phyloP scores from a whole-genome alignment of 2,329 filamentous ascomycete genomes.

The Hypoxylon sp. region DNA sequence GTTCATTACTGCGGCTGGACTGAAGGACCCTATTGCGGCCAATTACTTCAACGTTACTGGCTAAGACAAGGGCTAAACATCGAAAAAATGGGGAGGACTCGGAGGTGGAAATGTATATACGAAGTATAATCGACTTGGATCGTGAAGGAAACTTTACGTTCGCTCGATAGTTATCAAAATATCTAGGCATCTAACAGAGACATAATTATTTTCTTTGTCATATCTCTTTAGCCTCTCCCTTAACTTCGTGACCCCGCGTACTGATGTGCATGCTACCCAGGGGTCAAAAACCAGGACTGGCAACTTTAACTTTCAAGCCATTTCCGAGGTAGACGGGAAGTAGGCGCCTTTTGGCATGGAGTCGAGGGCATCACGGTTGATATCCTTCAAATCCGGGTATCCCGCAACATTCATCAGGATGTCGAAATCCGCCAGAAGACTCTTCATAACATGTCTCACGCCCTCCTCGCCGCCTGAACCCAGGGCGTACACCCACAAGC shows the following conservation, averaged over 20 bases:
- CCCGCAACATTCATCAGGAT: slow-evolving; percentile 72
- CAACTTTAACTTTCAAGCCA: slow-evolving; percentile 31
- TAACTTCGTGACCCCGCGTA: background rate
- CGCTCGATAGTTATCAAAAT: slow-evolving; percentile 24
- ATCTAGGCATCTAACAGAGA: slow-evolving; percentile 29
- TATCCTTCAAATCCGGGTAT: slow-evolving; percentile 65
- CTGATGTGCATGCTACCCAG: background rate
- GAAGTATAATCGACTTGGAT: slow-evolving; percentile 10
- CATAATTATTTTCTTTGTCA: slow-evolving; percentile 32
- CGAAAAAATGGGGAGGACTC: background rate
- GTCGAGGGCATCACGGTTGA: slow-evolving; percentile 60
- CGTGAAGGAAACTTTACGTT: slow-evolving; percentile 19
- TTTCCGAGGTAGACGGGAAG: slow-evolving; percentile 47
- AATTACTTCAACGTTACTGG: slow-evolving; percentile 55
- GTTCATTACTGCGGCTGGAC: slow-evolving; percentile 51
- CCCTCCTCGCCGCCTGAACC: slow-evolving; percentile 71
- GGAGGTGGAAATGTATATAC: slow-evolving; percentile 27
- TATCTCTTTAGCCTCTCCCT: background rate
- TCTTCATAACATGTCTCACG: slow-evolving; percentile 72
- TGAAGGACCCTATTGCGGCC: slow-evolving; percentile 50
- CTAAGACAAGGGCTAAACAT: slow-evolving; percentile 14
- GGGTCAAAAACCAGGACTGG: background rate
- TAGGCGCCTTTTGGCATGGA: slow-evolving; percentile 58
- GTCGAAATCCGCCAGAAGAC: slow-evolving; percentile 72
- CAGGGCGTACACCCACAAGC: slow-evolving; percentile 72